A percentile compares a stretch with the other conserved stretches of the same genome.
These are phyloP conservation scores for Schwanniomyces occidentalis DNA, from an alignment of 805 yeast genomes.

Conservation along the genomic window DNA sequence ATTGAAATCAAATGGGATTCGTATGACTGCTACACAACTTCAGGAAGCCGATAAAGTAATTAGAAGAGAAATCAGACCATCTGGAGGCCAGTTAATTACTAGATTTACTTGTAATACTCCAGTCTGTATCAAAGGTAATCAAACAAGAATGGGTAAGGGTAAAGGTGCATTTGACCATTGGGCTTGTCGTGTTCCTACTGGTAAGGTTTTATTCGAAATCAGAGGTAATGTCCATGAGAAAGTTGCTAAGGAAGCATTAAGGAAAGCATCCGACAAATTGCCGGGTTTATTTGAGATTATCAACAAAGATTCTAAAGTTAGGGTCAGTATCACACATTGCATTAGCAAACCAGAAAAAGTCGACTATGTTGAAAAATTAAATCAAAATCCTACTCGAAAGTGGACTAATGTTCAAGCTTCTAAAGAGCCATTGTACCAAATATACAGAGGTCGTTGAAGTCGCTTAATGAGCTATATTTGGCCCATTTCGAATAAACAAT, in stretches of 20 bases:
- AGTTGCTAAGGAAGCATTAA: conserved; percentile 84
- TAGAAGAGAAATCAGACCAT: conserved; percentile 79
- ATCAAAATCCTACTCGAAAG: conserved; percentile 64
- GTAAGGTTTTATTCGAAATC: conserved; percentile 87
- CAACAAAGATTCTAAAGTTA: conserved; percentile 58
- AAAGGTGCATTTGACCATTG: conserved; percentile 97
- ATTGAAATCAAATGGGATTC: conserved; percentile 81
- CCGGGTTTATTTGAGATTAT: conserved; percentile 93
- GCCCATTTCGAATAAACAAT: too few relatives aligned
- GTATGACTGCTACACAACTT: conserved; percentile 84
- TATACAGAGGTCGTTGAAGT: conserved; percentile 66
- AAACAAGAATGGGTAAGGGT: conserved; percentile 99
- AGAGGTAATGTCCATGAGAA: conserved; percentile 79
- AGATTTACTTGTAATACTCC: conserved; percentile 84
- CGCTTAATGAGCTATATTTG: too few relatives aligned
- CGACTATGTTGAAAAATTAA: conserved; percentile 56
- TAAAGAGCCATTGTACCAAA: conserved; percentile 50
- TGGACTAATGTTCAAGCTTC: conserved; percentile 55
- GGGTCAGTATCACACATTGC: conserved; percentile 67
- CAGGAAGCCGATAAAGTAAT: conserved; percentile 88
- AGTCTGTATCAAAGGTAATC: conserved; percentile 95
- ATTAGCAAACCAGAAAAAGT: conserved; percentile 46
- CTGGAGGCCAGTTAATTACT: conserved; percentile 73
- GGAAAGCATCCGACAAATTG: conserved; percentile 87
- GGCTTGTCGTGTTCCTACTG: conserved; percentile 96